Base-by-base conservation (phyloP, 2,329 filamentous ascomycete genomes). In the Coleophoma crateriformis region DNA sequence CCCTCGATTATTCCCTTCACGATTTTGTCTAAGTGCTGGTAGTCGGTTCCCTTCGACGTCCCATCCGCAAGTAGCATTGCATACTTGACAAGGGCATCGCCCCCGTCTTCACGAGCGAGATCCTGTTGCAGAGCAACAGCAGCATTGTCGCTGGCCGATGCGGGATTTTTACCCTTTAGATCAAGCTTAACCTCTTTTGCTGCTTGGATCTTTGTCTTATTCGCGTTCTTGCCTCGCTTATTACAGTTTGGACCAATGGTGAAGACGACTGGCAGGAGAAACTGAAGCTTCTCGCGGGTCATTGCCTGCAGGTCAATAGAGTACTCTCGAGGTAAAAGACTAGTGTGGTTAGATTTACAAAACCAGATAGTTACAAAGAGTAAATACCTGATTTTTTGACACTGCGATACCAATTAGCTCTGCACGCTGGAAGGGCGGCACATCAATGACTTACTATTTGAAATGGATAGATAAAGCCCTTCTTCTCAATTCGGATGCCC, bases 1-100 rank as follows among this genome's bases (percentile, higher is more conserved):
- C 90, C 90, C 67, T 95, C 88, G 58, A 95, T 94, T 66, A 95
- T 90, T 52, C 88, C 89, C 67, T 90, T 92, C 67, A 95, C 85
- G 54, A 95, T 95, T 27, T 27, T 27, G 58, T 87, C 85, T 14
- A 94, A 83, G 68, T 92, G 87, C 48, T 78, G 56, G 13, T 70
- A 65, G 32, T 65, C 57, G 35, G 17, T 33, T 4, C 14, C 46
- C 20, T 73, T 70, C 2, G 70, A 71, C 47, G 78, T 76, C 3
- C 71, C 72, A 51, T 85, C 85, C 4, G 88, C 87, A 4, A 95
- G 74, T 0, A 95, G 77, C 67, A 89, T 85, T 46, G 88, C 88
- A 62, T 91, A 95, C 70, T 91, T 94, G 68, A 84, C 81, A 45
- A 95, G 76, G 2, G 87, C 76, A 37, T 85, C 81, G 6, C 75